Evolutionary conservation across 345 rosid species (phyloP).

Genomic region (Corchorus olitorius): DNA sequence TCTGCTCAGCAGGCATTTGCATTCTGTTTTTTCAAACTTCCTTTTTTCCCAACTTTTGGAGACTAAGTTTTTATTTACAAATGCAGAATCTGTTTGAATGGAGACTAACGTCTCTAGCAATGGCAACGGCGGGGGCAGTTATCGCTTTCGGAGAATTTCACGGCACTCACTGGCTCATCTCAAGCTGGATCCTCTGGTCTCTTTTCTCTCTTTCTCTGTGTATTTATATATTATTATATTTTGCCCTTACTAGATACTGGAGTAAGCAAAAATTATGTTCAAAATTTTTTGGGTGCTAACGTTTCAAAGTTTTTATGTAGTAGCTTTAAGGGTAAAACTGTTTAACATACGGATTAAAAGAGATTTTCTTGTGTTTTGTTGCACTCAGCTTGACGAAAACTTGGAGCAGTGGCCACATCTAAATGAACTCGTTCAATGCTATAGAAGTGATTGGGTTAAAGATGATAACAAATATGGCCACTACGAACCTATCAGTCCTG

Average conservation of each 20-base stretch:
- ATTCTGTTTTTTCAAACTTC: background rate
- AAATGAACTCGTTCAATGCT: conserved; percentile 82
- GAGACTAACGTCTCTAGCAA: conserved; percentile 21
- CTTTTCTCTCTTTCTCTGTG: background rate
- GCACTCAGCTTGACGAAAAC: conserved; percentile 76
- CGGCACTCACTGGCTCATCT: conserved; percentile 53
- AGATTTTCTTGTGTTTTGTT: background rate
- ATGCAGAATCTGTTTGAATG: conserved; percentile 30
- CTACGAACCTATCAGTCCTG: conserved; percentile 62
- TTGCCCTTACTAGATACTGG: background rate
- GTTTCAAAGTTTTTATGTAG: background rate
- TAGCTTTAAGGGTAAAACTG: background rate
- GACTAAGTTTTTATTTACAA: background rate
- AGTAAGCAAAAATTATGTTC: background rate
- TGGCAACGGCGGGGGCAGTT: conserved; percentile 29
- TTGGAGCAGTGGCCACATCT: conserved; percentile 98
- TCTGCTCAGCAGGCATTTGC: background rate
- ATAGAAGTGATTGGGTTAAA: conserved; percentile 86
- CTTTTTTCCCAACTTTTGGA: background rate
- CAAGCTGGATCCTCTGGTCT: conserved; percentile 63
- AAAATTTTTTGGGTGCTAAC: too few species aligned
- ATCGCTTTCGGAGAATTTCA: conserved; percentile 62
- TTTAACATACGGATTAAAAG: background rate
- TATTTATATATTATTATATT: background rate
- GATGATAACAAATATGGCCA: conserved; percentile 95